A percentile compares a stretch with the other conserved stretches of the same genome.
These are phyloP conservation scores for Pycnococcus provasolii DNA, from an alignment of 139 green algal species.

Conservation along the genomic window DNA sequence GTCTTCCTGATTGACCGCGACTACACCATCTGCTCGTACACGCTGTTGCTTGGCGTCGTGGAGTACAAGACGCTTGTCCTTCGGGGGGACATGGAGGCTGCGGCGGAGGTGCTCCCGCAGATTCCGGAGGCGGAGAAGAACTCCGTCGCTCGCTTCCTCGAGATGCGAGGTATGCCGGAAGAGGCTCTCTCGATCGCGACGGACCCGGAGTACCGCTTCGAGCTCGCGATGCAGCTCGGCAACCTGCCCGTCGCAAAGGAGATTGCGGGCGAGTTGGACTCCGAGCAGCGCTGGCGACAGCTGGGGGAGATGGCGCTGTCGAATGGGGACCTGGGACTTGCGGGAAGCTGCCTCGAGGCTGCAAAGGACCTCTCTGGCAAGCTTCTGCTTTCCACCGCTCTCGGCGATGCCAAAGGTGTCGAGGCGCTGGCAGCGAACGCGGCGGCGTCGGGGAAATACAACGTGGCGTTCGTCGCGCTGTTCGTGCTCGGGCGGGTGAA, in stretches of 20 bases:
- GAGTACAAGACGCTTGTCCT: slow-evolving; percentile 91
- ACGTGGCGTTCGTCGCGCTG: slow-evolving; percentile 76
- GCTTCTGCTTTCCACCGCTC: slow-evolving; percentile 68
- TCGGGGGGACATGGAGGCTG: slow-evolving; percentile 60
- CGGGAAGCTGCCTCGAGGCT: slow-evolving; percentile 54
- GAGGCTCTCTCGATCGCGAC: slow-evolving; percentile 81
- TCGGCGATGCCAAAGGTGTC: slow-evolving; percentile 34
- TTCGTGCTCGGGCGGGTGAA: slow-evolving; percentile 72
- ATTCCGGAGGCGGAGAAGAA: slow-evolving; percentile 43
- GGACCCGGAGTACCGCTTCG: slow-evolving; percentile 86
- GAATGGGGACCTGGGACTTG: slow-evolving; percentile 53
- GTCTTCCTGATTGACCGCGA: slow-evolving; percentile 91
- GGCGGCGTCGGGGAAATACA: slow-evolving; percentile 52
- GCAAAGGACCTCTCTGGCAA: slow-evolving; percentile 73
- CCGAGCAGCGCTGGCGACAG: slow-evolving; percentile 83
- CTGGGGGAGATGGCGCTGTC: slow-evolving; percentile 77
- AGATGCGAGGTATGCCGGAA: slow-evolving; percentile 63
- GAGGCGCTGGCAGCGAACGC: slow-evolving; percentile 14
- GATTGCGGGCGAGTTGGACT: slow-evolving; percentile 50
- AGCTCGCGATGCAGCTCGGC: slow-evolving; percentile 76
- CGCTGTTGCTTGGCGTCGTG: slow-evolving; percentile 83
- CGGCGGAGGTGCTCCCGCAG: slow-evolving; percentile 43
- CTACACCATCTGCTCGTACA: slow-evolving; percentile 54
- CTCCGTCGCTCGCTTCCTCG: slow-evolving; percentile 83
- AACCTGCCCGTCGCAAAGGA: slow-evolving; percentile 62